These are phyloP conservation scores for Calonectria leucothoes DNA, from an alignment of 2,329 filamentous ascomycete genomes.

Conservation along the genomic window DNA sequence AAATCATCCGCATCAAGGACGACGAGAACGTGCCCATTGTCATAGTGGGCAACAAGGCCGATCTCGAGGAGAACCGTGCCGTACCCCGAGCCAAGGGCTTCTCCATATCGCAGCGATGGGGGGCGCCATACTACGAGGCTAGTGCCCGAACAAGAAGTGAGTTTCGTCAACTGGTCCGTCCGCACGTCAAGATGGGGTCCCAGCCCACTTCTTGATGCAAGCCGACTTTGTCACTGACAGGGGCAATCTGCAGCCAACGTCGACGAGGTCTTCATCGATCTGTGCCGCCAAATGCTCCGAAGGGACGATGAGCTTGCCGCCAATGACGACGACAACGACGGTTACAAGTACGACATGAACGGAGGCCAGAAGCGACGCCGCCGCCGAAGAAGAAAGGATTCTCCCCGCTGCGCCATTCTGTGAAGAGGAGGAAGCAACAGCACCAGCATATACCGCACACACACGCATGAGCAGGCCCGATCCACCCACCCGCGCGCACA, in stretches of 20 bases:
- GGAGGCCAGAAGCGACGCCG: slow-evolving; percentile 43
- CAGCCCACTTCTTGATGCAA: slow-evolving; percentile 19
- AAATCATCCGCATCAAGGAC: slow-evolving; percentile 92
- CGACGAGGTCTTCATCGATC: slow-evolving; percentile 88
- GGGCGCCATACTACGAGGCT: slow-evolving; percentile 90
- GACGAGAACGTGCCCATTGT: slow-evolving; percentile 88
- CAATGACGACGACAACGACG: slow-evolving; percentile 50
- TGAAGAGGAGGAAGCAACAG: slow-evolving; percentile 43
- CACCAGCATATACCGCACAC: neutral
- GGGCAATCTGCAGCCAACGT: slow-evolving; percentile 73
- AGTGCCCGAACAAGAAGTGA: slow-evolving; percentile 80
- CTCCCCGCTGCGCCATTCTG: slow-evolving; percentile 57
- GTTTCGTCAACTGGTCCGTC: slow-evolving; percentile 37
- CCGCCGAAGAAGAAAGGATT: slow-evolving; percentile 47
- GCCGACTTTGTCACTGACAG: slow-evolving; percentile 40
- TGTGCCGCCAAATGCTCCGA: slow-evolving; percentile 85
- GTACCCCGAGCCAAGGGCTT: slow-evolving; percentile 85
- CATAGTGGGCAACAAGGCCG: slow-evolving; percentile 92
- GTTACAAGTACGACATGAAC: slow-evolving; percentile 54
- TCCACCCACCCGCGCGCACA: neutral
- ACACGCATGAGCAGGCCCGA: neutral
- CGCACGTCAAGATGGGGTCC: neutral
- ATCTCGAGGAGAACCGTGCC: slow-evolving; percentile 85
- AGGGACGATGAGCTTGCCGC: slow-evolving; percentile 68
- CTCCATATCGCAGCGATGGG: slow-evolving; percentile 87